phyloP scores from a whole-genome alignment of 768 basidiomycete species.

The Xerocomus spinulosus region DNA sequence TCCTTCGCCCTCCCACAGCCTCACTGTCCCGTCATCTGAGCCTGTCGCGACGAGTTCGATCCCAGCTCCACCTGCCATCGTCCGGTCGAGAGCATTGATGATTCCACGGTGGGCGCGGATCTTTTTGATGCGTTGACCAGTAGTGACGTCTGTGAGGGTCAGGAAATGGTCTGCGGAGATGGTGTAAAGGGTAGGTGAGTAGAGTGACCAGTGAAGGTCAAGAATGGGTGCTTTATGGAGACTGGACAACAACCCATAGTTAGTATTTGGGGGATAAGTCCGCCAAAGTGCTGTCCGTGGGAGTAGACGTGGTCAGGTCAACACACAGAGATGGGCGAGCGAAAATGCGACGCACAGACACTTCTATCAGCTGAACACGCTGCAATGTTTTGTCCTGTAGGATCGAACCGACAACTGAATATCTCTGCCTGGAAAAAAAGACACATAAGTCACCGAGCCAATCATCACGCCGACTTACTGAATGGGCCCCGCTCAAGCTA shows the following conservation, averaged over 20 bases:
- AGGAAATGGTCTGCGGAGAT: conserved; percentile 90
- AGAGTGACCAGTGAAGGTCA: conserved; percentile 88
- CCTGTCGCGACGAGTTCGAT: conserved; percentile 83
- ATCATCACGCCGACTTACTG: conserved; percentile 44
- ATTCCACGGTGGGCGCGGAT: conserved; percentile 89
- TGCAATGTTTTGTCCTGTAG: conserved; percentile 89
- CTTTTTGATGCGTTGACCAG: conserved; percentile 75
- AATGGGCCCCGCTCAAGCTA: conserved; percentile 81
- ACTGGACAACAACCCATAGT: conserved; percentile 81
- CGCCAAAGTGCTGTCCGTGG: conserved; percentile 69
- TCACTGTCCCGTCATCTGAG: conserved; percentile 88
- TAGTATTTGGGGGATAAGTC: conserved; percentile 87
- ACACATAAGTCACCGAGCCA: not conserved
- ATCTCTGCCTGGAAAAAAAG: conserved; percentile 63
- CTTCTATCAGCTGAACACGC: conserved; percentile 87
- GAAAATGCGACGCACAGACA: conserved; percentile 62
- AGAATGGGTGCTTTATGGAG: conserved; percentile 89
- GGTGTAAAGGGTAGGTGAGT: conserved; percentile 67
- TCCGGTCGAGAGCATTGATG: conserved; percentile 85
- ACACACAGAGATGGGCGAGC: not conserved
- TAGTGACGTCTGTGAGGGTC: conserved; percentile 69
- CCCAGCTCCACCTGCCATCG: conserved; percentile 79
- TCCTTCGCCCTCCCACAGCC: conserved; percentile 86
- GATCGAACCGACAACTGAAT: conserved; percentile 88
- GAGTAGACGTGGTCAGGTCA: not conserved